phyloP scores from a whole-genome alignment of 805 yeast species.

The Kazachstania martiniae region DNA sequence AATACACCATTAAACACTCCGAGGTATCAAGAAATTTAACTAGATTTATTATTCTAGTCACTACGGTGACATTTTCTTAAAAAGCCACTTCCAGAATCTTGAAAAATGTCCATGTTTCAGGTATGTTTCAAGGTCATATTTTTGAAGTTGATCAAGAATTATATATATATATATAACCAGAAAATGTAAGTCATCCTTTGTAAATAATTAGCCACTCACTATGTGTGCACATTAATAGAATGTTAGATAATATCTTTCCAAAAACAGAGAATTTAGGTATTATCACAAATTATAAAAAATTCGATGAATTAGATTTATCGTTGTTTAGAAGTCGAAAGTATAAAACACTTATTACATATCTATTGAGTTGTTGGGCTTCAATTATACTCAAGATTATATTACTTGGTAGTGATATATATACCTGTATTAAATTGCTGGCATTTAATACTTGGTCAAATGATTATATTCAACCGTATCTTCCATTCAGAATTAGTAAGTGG shows the following conservation, averaged over 20 bases:
- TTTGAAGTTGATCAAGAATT: too few relatives aligned
- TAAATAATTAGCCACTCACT: too few relatives aligned
- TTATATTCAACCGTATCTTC: slow-evolving; percentile 36
- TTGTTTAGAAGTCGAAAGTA: slow-evolving; percentile 14
- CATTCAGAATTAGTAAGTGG: slow-evolving; percentile 51
- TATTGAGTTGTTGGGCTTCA: slow-evolving; percentile 20
- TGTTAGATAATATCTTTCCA: too few relatives aligned
- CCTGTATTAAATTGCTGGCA: slow-evolving; percentile 63
- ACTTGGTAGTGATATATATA: slow-evolving; percentile 64
- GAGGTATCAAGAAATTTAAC: too few relatives aligned
- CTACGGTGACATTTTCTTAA: neutral
- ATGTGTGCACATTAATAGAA: too few relatives aligned
- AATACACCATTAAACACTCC: too few relatives aligned
- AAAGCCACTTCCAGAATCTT: neutral
- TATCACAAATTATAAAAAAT: slow-evolving; percentile 18
- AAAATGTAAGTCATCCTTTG: too few relatives aligned
- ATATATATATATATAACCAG: too few relatives aligned
- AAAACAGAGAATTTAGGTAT: too few relatives aligned
- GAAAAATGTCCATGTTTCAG: neutral
- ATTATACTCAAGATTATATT: slow-evolving; percentile 42
- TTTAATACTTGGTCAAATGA: slow-evolving; percentile 57
- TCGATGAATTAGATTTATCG: slow-evolving; percentile 18
- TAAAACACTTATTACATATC: slow-evolving; percentile 15
- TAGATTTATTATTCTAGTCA: too few relatives aligned
- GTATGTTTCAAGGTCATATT: neutral